phyloP scores from a whole-genome alignment of 1,284 basidiomycete species.

The Trametes hirsuta region DNA sequence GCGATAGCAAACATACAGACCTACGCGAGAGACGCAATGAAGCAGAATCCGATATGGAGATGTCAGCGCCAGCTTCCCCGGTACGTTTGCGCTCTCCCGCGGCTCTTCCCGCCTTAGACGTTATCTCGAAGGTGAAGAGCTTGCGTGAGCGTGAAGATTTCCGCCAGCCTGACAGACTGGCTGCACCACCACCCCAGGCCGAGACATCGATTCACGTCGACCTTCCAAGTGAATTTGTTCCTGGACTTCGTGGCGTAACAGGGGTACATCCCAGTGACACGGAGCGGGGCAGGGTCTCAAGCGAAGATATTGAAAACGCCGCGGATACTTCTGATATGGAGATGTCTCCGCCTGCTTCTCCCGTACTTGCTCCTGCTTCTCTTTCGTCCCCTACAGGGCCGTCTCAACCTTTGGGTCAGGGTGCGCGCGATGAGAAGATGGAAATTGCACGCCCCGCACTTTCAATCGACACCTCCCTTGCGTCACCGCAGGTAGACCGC shows the following conservation, averaged over 20 bases:
- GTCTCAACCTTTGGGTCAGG: not conserved
- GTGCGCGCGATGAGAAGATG: not conserved
- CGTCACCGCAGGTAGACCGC: slow-evolving; percentile 9
- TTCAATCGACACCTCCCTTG: slow-evolving; percentile 11
- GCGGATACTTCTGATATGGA: slow-evolving; percentile 26
- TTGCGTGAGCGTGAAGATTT: not conserved
- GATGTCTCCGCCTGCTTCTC: slow-evolving; percentile 26
- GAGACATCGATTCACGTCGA: no score
- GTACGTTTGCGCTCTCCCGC: slow-evolving; percentile 4
- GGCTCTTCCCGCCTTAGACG: slow-evolving; percentile 1
- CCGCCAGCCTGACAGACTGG: no score
- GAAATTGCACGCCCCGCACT: slow-evolving; percentile 13
- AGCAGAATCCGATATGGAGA: slow-evolving; percentile 15
- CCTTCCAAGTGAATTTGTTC: no score
- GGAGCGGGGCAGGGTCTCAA: slow-evolving; percentile 1
- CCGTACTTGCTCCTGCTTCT: not conserved
- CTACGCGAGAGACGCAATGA: not conserved
- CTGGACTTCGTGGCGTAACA: not conserved
- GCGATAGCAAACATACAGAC: not conserved
- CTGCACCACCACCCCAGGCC: no score
- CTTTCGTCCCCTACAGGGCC: not conserved
- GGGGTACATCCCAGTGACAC: not conserved
- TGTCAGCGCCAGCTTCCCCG: slow-evolving; percentile 12
- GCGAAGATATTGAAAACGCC: slow-evolving; percentile 4
- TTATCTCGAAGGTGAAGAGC: slow-evolving; percentile 8